Conservation (phyloP, 2,329 filamentous ascomycete species). For the Cladosporium sp. region DNA sequence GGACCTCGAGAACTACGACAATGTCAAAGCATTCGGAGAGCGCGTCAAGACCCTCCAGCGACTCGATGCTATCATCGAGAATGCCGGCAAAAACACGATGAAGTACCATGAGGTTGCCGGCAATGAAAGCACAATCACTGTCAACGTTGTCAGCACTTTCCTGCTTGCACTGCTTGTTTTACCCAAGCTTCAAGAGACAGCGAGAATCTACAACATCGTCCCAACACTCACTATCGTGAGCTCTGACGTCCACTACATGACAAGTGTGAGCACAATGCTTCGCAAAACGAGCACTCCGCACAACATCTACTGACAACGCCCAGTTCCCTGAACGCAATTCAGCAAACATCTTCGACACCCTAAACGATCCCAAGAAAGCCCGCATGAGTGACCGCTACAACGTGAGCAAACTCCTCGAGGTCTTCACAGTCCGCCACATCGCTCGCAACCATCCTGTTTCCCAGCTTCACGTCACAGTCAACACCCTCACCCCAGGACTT, state of each 20-base stretch:
- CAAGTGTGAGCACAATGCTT: constrained; percentile 29
- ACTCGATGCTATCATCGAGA: constrained; percentile 42
- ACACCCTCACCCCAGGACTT: constrained; percentile 55
- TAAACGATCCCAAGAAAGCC: constrained; percentile 40
- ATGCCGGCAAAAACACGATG: constrained; percentile 35
- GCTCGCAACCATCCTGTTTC: constrained; percentile 28
- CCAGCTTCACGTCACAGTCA: constrained; percentile 47
- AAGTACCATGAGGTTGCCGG: constrained; percentile 37
- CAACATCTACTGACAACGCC: neutral
- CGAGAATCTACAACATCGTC: constrained; percentile 32
- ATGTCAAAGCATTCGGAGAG: constrained; percentile 40
- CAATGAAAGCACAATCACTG: constrained; percentile 51
- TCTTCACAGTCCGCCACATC: constrained; percentile 45
- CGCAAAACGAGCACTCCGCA: neutral
- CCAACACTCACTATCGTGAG: constrained; percentile 44
- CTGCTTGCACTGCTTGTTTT: constrained; percentile 52
- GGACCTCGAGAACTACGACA: constrained; percentile 44
- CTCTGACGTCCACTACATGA: constrained; percentile 46
- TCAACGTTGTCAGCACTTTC: constrained; percentile 57
- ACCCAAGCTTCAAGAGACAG: constrained; percentile 52
- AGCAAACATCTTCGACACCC: constrained; percentile 38
- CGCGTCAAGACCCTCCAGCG: constrained; percentile 34
- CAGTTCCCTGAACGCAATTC: constrained; percentile 40
- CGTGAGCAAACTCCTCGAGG: constrained; percentile 51
- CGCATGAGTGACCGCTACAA: constrained; percentile 46